Conservation (phyloP, 2,329 filamentous ascomycete species). For the Ceratocystis lukuohia region DNA sequence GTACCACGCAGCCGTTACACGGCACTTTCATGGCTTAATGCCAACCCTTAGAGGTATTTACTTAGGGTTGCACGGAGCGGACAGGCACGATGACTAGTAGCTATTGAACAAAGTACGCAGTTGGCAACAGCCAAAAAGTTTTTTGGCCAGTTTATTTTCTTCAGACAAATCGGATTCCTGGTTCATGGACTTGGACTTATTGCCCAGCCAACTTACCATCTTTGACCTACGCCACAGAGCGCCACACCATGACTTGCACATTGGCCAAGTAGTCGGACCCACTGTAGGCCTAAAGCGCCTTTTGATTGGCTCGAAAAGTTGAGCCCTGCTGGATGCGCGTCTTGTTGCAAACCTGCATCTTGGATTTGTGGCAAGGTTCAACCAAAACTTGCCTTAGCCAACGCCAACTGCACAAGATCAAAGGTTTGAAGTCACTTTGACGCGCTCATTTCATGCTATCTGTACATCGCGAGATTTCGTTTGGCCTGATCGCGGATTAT, state of each 20-base stretch:
- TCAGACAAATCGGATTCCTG: too few relatives aligned
- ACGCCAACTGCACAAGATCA: background rate
- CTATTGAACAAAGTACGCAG: too few relatives aligned
- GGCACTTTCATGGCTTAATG: background rate
- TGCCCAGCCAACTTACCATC: background rate
- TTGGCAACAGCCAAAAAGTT: too few relatives aligned
- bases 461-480: background rate
- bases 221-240: background rate
- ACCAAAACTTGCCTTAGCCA: constrained; percentile 1
- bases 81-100: too few relatives aligned
- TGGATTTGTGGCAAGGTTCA: background rate
- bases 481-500: background rate
- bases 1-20: background rate
- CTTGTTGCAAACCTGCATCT: constrained; percentile 11
- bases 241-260: background rate
- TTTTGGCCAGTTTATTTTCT: too few relatives aligned
- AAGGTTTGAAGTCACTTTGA: background rate
- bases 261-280: background rate
- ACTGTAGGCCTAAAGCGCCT: background rate
- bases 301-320: constrained; percentile 3
- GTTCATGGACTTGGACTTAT: too few relatives aligned
- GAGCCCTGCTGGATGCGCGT: constrained; percentile 7
- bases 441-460: constrained; percentile 6
- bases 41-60: too few relatives aligned
- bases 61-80: too few relatives aligned